phyloP scores from a whole-genome alignment of 352 stramenopile genomes.

The Phytophthora pisi region DNA sequence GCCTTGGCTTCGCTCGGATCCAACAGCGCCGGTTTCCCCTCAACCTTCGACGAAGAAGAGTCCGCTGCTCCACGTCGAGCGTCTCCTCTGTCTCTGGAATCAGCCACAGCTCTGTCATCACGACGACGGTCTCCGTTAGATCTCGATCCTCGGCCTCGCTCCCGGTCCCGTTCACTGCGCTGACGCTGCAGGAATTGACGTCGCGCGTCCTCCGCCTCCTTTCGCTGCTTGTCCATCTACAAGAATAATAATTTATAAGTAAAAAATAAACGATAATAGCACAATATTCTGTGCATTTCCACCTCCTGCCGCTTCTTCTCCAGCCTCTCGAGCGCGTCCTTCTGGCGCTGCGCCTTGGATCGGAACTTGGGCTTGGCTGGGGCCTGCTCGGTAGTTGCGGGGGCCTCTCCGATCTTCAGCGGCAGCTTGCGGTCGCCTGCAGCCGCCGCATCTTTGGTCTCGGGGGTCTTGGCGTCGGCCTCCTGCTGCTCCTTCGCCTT shows the following conservation, averaged over 20 bases:
- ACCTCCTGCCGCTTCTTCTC: conserved; percentile 75
- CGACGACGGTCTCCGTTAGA: conserved; percentile 27
- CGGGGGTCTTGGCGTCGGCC: background rate
- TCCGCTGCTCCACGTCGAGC: conserved; percentile 4
- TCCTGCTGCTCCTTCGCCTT: conserved; percentile 31
- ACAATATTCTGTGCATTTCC: background rate
- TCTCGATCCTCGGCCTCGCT: conserved; percentile 20
- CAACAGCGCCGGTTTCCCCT: conserved; percentile 24
- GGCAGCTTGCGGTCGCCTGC: conserved; percentile 44
- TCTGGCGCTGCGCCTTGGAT: conserved; percentile 81
- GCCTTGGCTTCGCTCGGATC: conserved; percentile 72
- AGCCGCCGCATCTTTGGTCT: conserved; percentile 14
- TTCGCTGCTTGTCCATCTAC: conserved; percentile 64
- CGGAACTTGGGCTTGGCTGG: conserved; percentile 67
- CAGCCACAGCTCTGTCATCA: conserved; percentile 13
- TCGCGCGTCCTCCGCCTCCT: conserved; percentile 58
- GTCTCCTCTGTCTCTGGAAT: conserved; percentile 16
- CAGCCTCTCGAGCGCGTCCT: conserved; percentile 73
- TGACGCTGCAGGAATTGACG: conserved; percentile 72
- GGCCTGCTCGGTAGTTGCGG: background rate
- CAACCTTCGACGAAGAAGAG: conserved; percentile 12
- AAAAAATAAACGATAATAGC: conserved; percentile 1
- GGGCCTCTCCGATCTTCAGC: conserved; percentile 29
- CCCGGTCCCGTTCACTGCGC: conserved; percentile 44
- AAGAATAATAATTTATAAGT: background rate